Base-by-base conservation (phyloP, 139 green algal genomes). In the Chlorella ohadii region DNA sequence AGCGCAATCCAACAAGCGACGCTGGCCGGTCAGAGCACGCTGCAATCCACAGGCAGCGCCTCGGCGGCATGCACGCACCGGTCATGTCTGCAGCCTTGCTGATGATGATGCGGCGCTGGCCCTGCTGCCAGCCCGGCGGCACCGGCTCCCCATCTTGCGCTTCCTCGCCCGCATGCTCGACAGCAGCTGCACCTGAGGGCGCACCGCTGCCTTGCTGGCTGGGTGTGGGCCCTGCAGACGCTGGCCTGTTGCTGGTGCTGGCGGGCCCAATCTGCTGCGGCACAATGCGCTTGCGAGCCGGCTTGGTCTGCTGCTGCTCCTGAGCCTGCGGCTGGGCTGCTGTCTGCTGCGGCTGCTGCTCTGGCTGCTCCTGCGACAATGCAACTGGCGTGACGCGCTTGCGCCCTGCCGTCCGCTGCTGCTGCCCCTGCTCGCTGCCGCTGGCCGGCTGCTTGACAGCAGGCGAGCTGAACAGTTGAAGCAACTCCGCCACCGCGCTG, bases 71-170 rank as follows among this genome's bases (percentile, higher is more conserved):
- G n/a, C n/a, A n/a, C 25, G 5, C 57, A 82, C 76, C 76, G 39
- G 76, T 82, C 76, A 82, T 72, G 57, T 57, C 28, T 28, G 63
- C 57, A 3, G 76, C 65, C 76, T 59, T 82, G 76, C 57, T 82
- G 36, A 82, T 72, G 36, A 72, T n/a, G 4, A 82, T 25, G 5
- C 76, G 76, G 36, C 57, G 59, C 23, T 82, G 66, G 17, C 23
- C 23, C 25, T 25, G 36, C 56, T 57, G 68, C 64, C n/a, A 51
- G 47, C 68, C 13, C 17, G 47, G 25, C n/a, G 28, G n/a, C 41
- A 56, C 28, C n/a, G 20, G 0, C 68, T 59, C 12, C 51, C 51
- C 51, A 20, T 22, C 51, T 13, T 4, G 12, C 51, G 3, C 51
- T 31, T 85, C 23, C 13, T 59, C 68, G 13, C 5, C 56, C 57